A percentile compares a stretch with the other conserved stretches of the same genome.
phyloP scores from a whole-genome alignment of 345 rosid species.

The Chamaenerion angustifolium region DNA sequence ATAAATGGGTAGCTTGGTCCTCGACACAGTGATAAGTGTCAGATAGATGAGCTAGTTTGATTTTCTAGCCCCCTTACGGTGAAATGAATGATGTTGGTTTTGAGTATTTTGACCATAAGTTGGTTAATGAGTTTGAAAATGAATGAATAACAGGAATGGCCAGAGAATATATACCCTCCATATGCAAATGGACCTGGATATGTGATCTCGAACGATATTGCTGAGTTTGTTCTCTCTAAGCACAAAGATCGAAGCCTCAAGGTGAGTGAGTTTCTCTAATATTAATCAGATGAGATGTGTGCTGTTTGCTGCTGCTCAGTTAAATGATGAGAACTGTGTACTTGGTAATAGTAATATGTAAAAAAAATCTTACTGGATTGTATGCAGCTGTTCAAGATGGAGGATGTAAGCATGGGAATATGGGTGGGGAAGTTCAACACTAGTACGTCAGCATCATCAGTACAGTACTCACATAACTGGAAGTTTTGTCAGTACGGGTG shows the following conservation, averaged over 20 bases:
- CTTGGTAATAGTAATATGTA: not conserved
- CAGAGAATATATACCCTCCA: constrained; percentile 79
- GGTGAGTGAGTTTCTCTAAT: constrained; percentile 24
- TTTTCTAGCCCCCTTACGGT: too few species aligned
- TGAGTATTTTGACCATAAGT: too few species aligned
- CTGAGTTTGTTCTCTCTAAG: constrained; percentile 44
- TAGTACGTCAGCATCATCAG: constrained; percentile 16
- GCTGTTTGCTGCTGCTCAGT: not conserved
- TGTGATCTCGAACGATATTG: constrained; percentile 61
- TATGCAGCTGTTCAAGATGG: constrained; percentile 88
- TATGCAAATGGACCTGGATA: constrained; percentile 95
- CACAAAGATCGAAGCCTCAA: constrained; percentile 49
- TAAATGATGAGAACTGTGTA: not conserved
- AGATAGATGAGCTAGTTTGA: too few species aligned
- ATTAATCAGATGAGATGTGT: too few species aligned
- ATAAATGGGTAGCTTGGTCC: too few species aligned
- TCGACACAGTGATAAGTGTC: too few species aligned
- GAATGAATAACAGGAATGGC: constrained; percentile 77
- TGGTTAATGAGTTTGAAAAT: too few species aligned
- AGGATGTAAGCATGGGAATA: constrained; percentile 98
- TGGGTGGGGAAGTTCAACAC: constrained; percentile 87
- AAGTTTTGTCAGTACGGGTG: constrained; percentile 95
- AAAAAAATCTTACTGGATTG: not conserved
- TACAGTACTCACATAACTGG: constrained; percentile 84
- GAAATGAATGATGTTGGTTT: too few species aligned